Base-by-base conservation (phyloP, 805 yeast genomes). In the Lipomyces spencermartinsiae region DNA sequence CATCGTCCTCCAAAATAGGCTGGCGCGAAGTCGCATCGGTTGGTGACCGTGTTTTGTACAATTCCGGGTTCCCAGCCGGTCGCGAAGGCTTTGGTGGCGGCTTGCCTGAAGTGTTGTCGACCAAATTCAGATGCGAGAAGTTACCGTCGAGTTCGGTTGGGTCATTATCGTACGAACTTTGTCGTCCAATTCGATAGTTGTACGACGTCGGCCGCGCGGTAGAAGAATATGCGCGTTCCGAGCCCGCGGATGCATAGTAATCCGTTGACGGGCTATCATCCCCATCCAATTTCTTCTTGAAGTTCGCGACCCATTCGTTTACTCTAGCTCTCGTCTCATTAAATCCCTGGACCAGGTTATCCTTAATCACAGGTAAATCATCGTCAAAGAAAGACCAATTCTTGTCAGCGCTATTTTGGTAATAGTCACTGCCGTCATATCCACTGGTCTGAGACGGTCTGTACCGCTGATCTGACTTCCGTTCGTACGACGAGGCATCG, bases 311-410 rank as follows among this genome's bases (percentile, higher is more conserved):
- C 97, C 97, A 93, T 16, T 87, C 85, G 69, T 90, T 89, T 67
- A 93, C 86, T 64, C 89, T 89, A 59, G 85, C 82, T 65, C 89
- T 86, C 1, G 97, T 92, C 74, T 92, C 97, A 74, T 89, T 93
- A 58, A 93, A 83, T 25, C 94, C 92, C 75, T 89, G 89, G 56
- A 85, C 82, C 63, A 93, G 84, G 62, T 87, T 85, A 65, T 89
- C 90, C 75, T 86, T 87, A 73, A 91, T 80, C 73, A 86, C 90
- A 64, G 81, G 81, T 65, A 79, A 66, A 57, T 79, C 81, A 58
- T 78, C 80, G 63, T 79, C 80, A 53, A 78, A 72, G 63, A 78
- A 79, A 22, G 75, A 73, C 43, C 76, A 72, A 60, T 74, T 76
- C 51, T 63, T 64, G 29, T 58, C 39, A 6, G 58, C 59, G 19